Conservation (phyloP, 805 yeast genomes). For the Saccharomycopsis olivae region DNA sequence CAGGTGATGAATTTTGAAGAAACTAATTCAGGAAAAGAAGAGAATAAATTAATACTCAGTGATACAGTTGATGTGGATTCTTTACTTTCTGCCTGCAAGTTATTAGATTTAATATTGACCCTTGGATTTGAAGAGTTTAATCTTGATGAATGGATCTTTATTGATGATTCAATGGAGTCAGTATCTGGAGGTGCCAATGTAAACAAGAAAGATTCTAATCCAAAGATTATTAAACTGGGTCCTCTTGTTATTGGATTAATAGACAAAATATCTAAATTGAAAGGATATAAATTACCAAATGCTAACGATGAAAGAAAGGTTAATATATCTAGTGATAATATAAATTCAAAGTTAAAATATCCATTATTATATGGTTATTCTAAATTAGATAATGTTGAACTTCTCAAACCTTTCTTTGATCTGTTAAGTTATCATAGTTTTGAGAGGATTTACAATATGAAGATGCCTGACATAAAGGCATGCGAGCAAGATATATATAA, state of each 20-base stretch:
- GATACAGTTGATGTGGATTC: constrained; percentile 27
- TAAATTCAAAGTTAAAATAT: constrained; percentile 20
- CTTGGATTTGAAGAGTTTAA: constrained; percentile 70
- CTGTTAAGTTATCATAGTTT: constrained; percentile 53
- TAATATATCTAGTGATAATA: constrained; percentile 3
- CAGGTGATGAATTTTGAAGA: constrained; percentile 24
- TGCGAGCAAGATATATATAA: constrained; percentile 46
- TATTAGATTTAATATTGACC: constrained; percentile 64
- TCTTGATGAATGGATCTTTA: constrained; percentile 75
- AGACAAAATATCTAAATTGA: constrained; percentile 34
- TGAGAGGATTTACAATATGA: constrained; percentile 53
- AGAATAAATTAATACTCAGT: no score
- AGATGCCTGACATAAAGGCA: constrained; percentile 29
- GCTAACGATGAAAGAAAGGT: constrained; percentile 19
- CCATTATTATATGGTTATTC: constrained; percentile 27
- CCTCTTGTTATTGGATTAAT: constrained; percentile 28
- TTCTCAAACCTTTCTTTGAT: constrained; percentile 55
- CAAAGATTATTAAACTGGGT: background rate
- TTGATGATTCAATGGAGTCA: constrained; percentile 56
- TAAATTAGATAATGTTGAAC: constrained; percentile 30
- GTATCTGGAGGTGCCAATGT: constrained; percentile 28
- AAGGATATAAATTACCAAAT: constrained; percentile 29
- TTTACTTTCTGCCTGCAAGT: constrained; percentile 55
- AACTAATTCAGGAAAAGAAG: constrained; percentile 1
- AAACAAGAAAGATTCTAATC: background rate